Percentiles rank a stretch among this genome's conserved stretches.
phyloP scores from a whole-genome alignment of 2,329 filamentous ascomycete genomes.

The Chrysosporium keratinophilum region DNA sequence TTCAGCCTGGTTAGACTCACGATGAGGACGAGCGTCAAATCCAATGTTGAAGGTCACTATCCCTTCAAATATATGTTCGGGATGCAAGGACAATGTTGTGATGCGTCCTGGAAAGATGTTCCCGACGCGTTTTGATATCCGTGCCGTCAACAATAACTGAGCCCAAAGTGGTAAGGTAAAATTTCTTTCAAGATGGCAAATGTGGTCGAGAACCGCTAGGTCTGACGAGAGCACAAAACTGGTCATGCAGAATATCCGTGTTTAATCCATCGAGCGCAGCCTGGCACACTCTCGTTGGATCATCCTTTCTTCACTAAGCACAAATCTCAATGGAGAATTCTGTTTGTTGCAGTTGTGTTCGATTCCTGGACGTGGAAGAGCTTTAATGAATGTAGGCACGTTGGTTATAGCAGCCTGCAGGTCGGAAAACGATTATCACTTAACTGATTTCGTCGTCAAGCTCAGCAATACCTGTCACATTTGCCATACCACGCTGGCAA shows the following conservation, averaged over 20 bases:
- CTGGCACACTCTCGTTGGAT: too few species aligned
- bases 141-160: conserved; percentile 44
- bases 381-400: conserved; percentile 23
- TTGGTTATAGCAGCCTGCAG: conserved; percentile 24
- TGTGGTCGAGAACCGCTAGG: conserved; percentile 57
- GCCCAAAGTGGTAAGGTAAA: conserved; percentile 45
- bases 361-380: conserved; percentile 20
- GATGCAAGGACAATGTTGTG: conserved; percentile 40
- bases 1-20: conserved; percentile 50
- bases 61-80: conserved; percentile 42
- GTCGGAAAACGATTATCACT: conserved; percentile 23
- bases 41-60: conserved; percentile 40
- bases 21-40: conserved; percentile 42
- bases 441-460: conserved; percentile 21
- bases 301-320: too few species aligned
- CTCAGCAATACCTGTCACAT: conserved; percentile 18
- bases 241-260: conserved; percentile 47
- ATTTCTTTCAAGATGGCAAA: conserved; percentile 47
- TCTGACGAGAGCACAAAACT: conserved; percentile 55
- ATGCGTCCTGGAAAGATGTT: conserved; percentile 34
- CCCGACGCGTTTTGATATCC: conserved; percentile 35
- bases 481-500: conserved; percentile 32
- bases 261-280: conserved; percentile 40
- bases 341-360: too few species aligned
- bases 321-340: too few species aligned